These are phyloP conservation scores for Fragaria vesca DNA, from an alignment of 306 rosid genomes.

Conservation along the genomic window DNA sequence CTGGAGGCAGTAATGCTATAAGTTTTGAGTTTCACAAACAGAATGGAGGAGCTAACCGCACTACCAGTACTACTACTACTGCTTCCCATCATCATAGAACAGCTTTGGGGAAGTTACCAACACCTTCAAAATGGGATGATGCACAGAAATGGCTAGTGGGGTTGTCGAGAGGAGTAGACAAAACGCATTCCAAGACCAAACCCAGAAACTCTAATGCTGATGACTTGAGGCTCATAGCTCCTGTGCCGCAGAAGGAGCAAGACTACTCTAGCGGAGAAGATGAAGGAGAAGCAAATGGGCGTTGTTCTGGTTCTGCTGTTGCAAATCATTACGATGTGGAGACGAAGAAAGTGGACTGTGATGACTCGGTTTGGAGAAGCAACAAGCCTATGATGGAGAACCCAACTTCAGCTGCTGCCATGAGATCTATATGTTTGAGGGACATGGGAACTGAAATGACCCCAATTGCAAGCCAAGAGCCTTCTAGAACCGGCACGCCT, in stretches of 20 bases:
- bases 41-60: constrained; percentile 43
- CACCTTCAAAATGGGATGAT: constrained; percentile 97
- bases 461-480: constrained; percentile 89
- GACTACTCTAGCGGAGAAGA: constrained; percentile 54
- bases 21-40: constrained; percentile 80
- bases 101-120: constrained; percentile 65
- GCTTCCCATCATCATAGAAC: constrained; percentile 51
- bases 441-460: constrained; percentile 99
- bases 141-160: constrained; percentile 98
- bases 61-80: not conserved
- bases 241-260: constrained; percentile 80
- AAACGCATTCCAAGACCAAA: constrained; percentile 59
- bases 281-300: constrained; percentile 32
- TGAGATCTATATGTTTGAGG: constrained; percentile 73
- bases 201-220: constrained; percentile 94
- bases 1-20: constrained; percentile 40
- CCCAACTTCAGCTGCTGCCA: constrained; percentile 35
- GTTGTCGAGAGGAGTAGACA: constrained; percentile 80
- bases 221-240: constrained; percentile 88
- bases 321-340: constrained; percentile 43
- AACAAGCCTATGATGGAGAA: constrained; percentile 39
- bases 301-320: constrained; percentile 19
- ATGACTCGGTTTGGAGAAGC: constrained; percentile 67
- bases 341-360: constrained; percentile 74
- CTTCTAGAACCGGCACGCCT: constrained; percentile 91